Percentiles rank a stretch among this genome's conserved stretches.
Conservation (phyloP, 2,329 filamentous ascomycete species). For the Chrysosporium queenslandicum region DNA sequence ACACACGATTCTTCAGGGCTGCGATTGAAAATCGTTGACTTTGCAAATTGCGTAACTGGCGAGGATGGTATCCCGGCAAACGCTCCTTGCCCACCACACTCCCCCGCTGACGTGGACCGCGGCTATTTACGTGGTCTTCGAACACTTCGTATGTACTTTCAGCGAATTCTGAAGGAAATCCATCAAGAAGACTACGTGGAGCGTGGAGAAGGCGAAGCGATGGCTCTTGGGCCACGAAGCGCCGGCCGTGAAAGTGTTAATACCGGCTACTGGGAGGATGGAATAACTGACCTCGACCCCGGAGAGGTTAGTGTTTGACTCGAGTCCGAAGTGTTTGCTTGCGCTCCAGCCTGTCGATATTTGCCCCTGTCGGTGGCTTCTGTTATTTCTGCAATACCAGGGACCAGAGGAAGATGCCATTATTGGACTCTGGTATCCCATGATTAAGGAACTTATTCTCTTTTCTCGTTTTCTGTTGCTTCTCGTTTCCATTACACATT, state of each 20-base stretch:
- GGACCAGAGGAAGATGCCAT: background rate
- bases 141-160: conserved; percentile 71
- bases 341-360: background rate
- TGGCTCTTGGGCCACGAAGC: conserved; percentile 29
- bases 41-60: conserved; percentile 91
- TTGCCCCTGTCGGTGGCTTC: background rate
- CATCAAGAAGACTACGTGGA: conserved; percentile 39
- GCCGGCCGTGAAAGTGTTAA: conserved; percentile 25
- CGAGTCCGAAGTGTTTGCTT: background rate
- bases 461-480: too few relatives aligned
- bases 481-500: too few relatives aligned
- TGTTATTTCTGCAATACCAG: background rate
- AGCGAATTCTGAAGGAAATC: conserved; percentile 74
- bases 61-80: conserved; percentile 56
- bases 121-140: conserved; percentile 81
- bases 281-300: conserved; percentile 35
- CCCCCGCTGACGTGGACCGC: conserved; percentile 70
- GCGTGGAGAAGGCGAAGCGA: conserved; percentile 35
- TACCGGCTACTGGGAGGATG: conserved; percentile 34
- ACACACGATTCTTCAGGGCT: conserved; percentile 35
- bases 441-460: background rate
- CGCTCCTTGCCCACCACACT: conserved; percentile 63
- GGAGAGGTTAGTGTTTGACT: conserved; percentile 35
- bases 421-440: background rate
- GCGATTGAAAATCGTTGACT: conserved; percentile 95